Evolutionary conservation across 2,329 filamentous ascomycete genomes (phyloP), one percentile per base, ranked within the genome.

Genomic region (Aspergillus tubingensis): DNA sequence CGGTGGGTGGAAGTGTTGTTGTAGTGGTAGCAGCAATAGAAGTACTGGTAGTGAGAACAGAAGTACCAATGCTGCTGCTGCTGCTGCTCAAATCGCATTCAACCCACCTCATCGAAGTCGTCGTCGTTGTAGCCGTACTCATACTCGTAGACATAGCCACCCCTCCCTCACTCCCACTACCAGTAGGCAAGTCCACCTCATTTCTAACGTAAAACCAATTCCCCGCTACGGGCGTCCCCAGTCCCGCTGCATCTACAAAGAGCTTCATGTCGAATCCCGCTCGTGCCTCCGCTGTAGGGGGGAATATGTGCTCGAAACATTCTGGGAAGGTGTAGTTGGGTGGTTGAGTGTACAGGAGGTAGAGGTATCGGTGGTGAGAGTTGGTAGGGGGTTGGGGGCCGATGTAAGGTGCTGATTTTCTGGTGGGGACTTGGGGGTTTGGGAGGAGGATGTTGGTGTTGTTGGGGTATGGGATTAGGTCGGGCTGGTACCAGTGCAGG

Each of bases 201-300:
- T 76, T 74, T 53, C 74, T 68, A 10, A 77, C 77, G 21, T 62
- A 62, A 50, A 80, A 76, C 65, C 73, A 81, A 60, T 76, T 79
- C 6, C 69, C 75, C 1, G 74, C 76, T 19, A 79, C 47, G 0
- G 74, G 70, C 1, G 62, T 55, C 5, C 57, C 62, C 10, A 80
- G 54, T 1, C 65, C 68, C 2, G 74, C 66, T 2, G 73, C 76
- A 1, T 60, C 50, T 2, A 74, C 66, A 62, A 80, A 80, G 23
- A 66, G 62, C 3, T 57, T 63, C 0, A 75, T 65, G 52, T 79
- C 71, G 60, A 79, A 80, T 10, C 71, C 69, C 0, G 60, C 65
- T 59, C 68, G 66, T n/a, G 61, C 65, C 4, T 68, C 62, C 7
- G 59, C 41, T 0, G 70, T 70, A 15, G 52, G 54, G 0, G 74